Conservation (phyloP, 495 filamentous ascomycete species). For the Cercophora scortea region DNA sequence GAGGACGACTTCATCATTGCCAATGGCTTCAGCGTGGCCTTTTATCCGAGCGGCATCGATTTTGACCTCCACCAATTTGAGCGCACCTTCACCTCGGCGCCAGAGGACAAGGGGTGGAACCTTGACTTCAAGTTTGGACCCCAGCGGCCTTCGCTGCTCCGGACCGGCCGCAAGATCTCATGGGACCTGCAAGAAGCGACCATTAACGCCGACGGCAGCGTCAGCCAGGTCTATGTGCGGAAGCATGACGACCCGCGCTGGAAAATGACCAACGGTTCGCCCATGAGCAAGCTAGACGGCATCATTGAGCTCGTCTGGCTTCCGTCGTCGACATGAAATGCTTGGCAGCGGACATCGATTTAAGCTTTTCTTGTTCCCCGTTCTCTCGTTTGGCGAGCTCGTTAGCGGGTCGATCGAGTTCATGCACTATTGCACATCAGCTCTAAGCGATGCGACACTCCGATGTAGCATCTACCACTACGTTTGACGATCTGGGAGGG, state of each 20-base stretch:
- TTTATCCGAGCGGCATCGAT: constrained; percentile 49
- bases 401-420: too few species aligned
- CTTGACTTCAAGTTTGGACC: constrained; percentile 45
- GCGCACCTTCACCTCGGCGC: constrained; percentile 53
- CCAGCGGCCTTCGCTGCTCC: constrained; percentile 35
- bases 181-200: constrained; percentile 45
- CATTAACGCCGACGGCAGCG: constrained; percentile 31
- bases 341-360: too few species aligned
- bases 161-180: constrained; percentile 43
- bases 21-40: constrained; percentile 55
- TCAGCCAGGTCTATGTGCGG: constrained; percentile 40
- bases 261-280: constrained; percentile 32
- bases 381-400: too few species aligned
- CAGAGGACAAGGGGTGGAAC: constrained; percentile 45
- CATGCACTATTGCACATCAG: too few species aligned
- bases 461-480: too few species aligned
- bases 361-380: too few species aligned
- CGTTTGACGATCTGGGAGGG: too few species aligned
- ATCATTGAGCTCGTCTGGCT: constrained; percentile 47
- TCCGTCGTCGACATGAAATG: constrained; percentile 5
- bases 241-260: constrained; percentile 41
- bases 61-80: constrained; percentile 58
- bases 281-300: constrained; percentile 40
- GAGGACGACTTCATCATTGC: constrained; percentile 51
- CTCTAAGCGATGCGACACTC: too few species aligned